Conservation (phyloP, 306 rosid genomes). For the Heteromeles arbutifolia region DNA sequence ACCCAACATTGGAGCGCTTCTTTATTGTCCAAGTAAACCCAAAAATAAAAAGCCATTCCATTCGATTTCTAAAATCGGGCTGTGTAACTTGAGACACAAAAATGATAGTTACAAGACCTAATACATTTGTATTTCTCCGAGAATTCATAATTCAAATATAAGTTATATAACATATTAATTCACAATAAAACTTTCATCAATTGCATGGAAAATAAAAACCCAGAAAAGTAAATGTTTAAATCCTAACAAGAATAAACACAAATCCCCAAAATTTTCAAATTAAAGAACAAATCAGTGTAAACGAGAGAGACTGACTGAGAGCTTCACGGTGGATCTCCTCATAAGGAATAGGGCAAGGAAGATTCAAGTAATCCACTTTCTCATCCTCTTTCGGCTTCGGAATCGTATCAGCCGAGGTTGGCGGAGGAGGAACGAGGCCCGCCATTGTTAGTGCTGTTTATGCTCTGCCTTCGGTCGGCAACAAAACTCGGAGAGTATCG, state of each 20-base stretch:
- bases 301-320: conserved; percentile 47
- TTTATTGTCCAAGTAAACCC: neutral
- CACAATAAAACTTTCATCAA: neutral
- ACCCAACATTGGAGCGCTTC: neutral
- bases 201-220: neutral
- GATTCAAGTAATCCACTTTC: conserved; percentile 67
- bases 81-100: neutral
- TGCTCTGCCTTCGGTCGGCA: neutral
- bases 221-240: neutral
- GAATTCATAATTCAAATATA: neutral
- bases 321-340: conserved; percentile 99
- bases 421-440: conserved; percentile 33
- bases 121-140: neutral
- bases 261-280: neutral
- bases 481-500: neutral
- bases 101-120: neutral
- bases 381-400: conserved; percentile 34
- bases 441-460: conserved; percentile 24
- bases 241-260: neutral
- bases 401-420: conserved; percentile 1
- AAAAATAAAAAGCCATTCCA: neutral
- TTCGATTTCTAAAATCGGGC: neutral
- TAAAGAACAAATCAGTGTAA: neutral
- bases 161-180: neutral
- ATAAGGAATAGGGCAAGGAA: conserved; percentile 86